Evolutionary conservation across 164 flowering plant species (phyloP).

Genomic region (Vitis amurensis): DNA sequence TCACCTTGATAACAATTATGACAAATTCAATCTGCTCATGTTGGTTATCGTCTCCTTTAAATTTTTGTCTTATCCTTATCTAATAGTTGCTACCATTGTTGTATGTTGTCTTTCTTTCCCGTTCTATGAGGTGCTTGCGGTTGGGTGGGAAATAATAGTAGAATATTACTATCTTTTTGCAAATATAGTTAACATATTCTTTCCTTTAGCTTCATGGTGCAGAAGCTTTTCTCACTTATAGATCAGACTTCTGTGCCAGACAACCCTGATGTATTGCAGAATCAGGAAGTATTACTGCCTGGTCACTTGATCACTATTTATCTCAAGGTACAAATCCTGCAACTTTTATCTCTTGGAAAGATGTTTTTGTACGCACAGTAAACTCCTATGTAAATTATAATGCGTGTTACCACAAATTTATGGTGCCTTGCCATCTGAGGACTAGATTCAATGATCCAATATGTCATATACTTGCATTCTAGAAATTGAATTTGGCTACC

Average conservation of each 20-base stretch:
- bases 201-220: slow-evolving; percentile 74
- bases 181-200: slow-evolving; percentile 8
- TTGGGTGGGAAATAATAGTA: background rate
- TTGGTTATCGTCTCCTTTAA: slow-evolving; percentile 31
- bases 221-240: slow-evolving; percentile 86
- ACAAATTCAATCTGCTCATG: slow-evolving; percentile 93
- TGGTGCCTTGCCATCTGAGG: too few species aligned
- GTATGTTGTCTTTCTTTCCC: background rate
- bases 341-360: background rate
- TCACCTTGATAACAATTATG: slow-evolving; percentile 66
- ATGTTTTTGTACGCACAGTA: background rate
- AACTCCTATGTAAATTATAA: background rate
- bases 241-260: slow-evolving; percentile 87
- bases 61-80: background rate
- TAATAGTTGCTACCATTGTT: background rate
- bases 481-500: too few species aligned
- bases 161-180: background rate
- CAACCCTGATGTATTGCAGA: slow-evolving; percentile 83
- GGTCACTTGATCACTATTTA: slow-evolving; percentile 83
- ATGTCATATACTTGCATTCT: too few species aligned
- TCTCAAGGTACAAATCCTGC: slow-evolving; percentile 59
- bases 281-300: slow-evolving; percentile 86
- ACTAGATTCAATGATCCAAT: too few species aligned
- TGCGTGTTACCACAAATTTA: too few species aligned
- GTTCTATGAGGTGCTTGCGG: too few species aligned